Evolutionary conservation across 495 filamentous ascomycete genomes (phyloP), one percentile per base, ranked within the genome.

Genomic region (Xylaria longipes): DNA sequence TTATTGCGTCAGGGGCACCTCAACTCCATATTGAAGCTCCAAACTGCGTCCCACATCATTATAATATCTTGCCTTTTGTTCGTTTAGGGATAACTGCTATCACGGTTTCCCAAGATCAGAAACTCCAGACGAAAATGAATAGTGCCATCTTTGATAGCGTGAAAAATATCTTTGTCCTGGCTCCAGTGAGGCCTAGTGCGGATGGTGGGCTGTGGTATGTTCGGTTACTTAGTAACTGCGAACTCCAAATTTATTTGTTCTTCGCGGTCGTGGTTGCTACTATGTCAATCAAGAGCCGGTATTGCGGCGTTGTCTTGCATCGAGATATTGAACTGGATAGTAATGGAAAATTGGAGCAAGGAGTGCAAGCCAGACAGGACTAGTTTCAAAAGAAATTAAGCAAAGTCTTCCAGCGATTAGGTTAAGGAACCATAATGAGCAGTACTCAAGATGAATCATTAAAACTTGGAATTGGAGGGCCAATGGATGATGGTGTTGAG

Each of bases 21-120:
- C 8, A 0, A 50, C 7, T 3, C n/a, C 1, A 0, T 22, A 3
- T 6, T 25, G 15, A 7, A 5, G 11, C 0, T 12, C 9, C n/a
- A 22, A 25, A 50, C 8, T 11, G 6, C 7, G 8, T 25, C 48
- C 17, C 3, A 25, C 48, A 50, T 2, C 25, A 50, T 7, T 50
- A 50, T 11, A 25, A 25, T 25, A 50, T 50, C n/a, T 25, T 50
- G 3, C 48, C 25, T 11, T 25, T 50, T 25, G 22, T 50, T 22
- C 14, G 17, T 45, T 17, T 45, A 17, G 4, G 41, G 41, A 15
- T n/a, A 48, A 1, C 8, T 48, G 6, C 20, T 6, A 22, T 22
- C 17, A 5, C 45, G 5, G 5, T 48, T 48, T 9, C 2, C 8
- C 45, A 48, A n/a, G 17, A 22, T 6, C 45, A 9, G 41, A 45